Percentiles rank a stretch among this genome's conserved stretches.
These are phyloP conservation scores for Orbilia brochopaga DNA, from an alignment of 2,329 filamentous ascomycete species.

Conservation along the genomic window DNA sequence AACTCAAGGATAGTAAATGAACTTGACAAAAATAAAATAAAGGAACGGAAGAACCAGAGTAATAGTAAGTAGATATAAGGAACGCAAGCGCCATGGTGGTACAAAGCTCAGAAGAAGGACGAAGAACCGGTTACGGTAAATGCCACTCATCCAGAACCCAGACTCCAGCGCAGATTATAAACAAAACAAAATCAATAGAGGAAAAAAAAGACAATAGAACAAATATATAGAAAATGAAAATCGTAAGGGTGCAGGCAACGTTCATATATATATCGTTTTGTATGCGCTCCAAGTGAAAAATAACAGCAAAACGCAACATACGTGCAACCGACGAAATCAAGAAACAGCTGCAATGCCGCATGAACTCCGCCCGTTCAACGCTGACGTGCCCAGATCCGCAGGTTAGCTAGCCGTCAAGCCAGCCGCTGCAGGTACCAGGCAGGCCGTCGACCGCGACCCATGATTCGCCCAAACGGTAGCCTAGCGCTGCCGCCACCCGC, in stretches of 20 bases:
- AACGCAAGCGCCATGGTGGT: slow-evolving; percentile 20
- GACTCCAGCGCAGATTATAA: slow-evolving; percentile 18
- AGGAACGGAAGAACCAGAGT: slow-evolving; percentile 8
- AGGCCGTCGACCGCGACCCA: too few species aligned
- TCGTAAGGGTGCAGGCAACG: neutral
- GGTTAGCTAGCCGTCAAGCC: too few species aligned
- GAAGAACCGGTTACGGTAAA: slow-evolving; percentile 21
- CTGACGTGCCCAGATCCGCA: too few species aligned
- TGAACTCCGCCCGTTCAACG: too few species aligned
- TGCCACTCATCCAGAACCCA: slow-evolving; percentile 24
- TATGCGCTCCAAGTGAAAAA: neutral
- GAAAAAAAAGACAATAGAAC: slow-evolving; percentile 12
- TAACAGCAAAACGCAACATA: neutral
- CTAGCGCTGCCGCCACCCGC: too few species aligned
- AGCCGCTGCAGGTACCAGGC: too few species aligned
- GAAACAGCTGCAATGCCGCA: neutral
- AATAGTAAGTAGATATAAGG: neutral
- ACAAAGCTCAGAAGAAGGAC: slow-evolving; percentile 20
- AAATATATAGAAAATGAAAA: slow-evolving; percentile 23
- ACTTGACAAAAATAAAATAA: slow-evolving; percentile 7
- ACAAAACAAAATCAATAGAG: slow-evolving; percentile 14
- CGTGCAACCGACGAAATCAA: neutral
- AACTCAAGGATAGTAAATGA: slow-evolving; percentile 1
- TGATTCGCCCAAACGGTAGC: too few species aligned
- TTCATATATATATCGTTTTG: neutral